These are phyloP conservation scores for Cairneyella variabilis DNA, from an alignment of 495 filamentous ascomycete genomes.

Conservation along the genomic window DNA sequence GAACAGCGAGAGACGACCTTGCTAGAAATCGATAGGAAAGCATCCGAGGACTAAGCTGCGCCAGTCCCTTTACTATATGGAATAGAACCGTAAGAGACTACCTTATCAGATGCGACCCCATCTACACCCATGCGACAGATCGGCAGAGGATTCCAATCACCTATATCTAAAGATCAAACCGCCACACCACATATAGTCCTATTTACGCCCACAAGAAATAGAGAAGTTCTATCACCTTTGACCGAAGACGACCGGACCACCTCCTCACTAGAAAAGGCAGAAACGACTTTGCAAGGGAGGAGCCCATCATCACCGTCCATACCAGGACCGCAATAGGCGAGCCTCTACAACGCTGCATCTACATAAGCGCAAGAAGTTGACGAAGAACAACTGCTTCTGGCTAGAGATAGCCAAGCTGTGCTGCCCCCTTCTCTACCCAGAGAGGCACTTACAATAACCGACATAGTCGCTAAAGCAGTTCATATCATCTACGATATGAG, in stretches of 20 bases:
- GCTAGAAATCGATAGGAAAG: background rate
- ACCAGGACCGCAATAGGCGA: background rate
- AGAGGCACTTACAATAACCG: background rate
- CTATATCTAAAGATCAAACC: background rate
- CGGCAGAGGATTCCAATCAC: background rate
- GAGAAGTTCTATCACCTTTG: slow-evolving; percentile 2
- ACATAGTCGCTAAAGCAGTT: background rate
- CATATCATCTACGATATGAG: background rate
- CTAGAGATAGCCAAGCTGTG: slow-evolving; percentile 3
- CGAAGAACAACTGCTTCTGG: background rate
- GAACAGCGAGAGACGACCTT: background rate
- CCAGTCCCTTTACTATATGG: background rate
- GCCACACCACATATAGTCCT: background rate
- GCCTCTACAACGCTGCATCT: background rate
- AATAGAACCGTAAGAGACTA: background rate
- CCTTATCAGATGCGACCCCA: background rate
- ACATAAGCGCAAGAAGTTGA: background rate
- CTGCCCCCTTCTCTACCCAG: background rate
- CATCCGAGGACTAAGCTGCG: background rate
- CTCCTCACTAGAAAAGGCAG: slow-evolving; percentile 4
- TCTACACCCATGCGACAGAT: background rate
- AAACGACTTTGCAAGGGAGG: background rate
- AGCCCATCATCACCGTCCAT: background rate
- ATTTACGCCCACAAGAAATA: background rate
- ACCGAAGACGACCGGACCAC: background rate